These are phyloP conservation scores for Aspergillus clavatus DNA, from an alignment of 2,329 filamentous ascomycete genomes.

Conservation along the genomic window DNA sequence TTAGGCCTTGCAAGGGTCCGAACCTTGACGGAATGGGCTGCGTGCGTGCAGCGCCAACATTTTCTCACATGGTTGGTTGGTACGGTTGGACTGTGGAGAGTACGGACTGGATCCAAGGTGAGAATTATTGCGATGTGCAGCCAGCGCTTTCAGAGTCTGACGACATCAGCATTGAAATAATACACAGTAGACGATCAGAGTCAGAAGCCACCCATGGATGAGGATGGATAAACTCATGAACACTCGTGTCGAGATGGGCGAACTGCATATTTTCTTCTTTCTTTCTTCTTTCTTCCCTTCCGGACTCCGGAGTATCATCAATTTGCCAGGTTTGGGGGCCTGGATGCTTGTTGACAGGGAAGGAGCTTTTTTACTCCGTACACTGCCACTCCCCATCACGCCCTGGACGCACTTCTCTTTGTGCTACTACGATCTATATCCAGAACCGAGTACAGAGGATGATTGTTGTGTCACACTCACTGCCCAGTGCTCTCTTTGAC, in stretches of 20 bases:
- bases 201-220: neutral
- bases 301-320: neutral
- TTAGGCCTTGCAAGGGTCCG: constrained; percentile 21
- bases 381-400: constrained; percentile 1
- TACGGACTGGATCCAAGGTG: too few species aligned
- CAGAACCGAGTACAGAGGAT: too few species aligned
- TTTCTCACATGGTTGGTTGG: neutral
- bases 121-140: neutral
- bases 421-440: too few species aligned
- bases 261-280: neutral
- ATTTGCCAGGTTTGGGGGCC: neutral
- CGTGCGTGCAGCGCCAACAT: neutral
- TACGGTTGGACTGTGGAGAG: neutral
- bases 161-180: neutral
- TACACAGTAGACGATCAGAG: neutral
- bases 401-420: constrained; percentile 3
- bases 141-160: too few species aligned
- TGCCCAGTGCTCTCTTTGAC: too few species aligned
- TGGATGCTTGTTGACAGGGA: constrained; percentile 8
- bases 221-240: neutral
- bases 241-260: neutral
- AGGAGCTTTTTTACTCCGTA: too few species aligned
- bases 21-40: constrained; percentile 16
- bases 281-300: too few species aligned
- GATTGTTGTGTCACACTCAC: too few species aligned